Evolutionary conservation across 2,329 filamentous ascomycete species (phyloP).

Genomic region (Trematosphaeria pertusa): DNA sequence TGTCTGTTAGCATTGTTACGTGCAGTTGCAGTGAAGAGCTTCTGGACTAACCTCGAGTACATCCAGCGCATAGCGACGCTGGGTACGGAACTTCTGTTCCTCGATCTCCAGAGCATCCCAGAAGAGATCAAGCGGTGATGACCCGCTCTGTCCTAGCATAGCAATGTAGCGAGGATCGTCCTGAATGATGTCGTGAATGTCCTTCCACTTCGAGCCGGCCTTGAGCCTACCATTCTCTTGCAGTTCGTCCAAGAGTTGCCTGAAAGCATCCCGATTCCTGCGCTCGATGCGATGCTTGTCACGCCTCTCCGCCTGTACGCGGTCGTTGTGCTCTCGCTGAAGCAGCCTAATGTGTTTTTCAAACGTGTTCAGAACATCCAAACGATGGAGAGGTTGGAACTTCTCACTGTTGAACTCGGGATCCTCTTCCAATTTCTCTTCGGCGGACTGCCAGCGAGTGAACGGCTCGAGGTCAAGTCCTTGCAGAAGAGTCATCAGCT

Average conservation of each 20-base stretch:
- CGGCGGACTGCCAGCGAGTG: conserved; percentile 91
- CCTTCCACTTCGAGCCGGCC: conserved; percentile 88
- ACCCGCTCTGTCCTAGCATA: conserved; percentile 84
- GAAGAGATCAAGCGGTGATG: conserved; percentile 88
- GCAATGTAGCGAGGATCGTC: conserved; percentile 82
- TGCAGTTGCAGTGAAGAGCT: background rate
- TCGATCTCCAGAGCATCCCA: conserved; percentile 96
- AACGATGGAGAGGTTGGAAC: conserved; percentile 83
- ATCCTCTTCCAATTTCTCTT: conserved; percentile 79
- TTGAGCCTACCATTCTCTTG: conserved; percentile 81
- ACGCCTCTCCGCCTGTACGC: conserved; percentile 85
- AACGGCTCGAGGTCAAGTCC: conserved; percentile 88
- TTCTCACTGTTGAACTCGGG: conserved; percentile 79
- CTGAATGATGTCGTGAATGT: conserved; percentile 76
- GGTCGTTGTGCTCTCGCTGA: conserved; percentile 90
- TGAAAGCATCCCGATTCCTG: conserved; percentile 83
- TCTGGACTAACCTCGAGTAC: conserved; percentile 77
- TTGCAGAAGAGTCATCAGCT: conserved; percentile 78
- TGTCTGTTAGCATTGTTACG: too few relatives aligned
- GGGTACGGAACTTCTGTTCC: conserved; percentile 81
- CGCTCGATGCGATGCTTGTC: conserved; percentile 82
- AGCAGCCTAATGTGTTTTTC: conserved; percentile 94
- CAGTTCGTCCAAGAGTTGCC: conserved; percentile 76
- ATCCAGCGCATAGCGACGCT: conserved; percentile 83
- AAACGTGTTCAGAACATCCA: conserved; percentile 90